A percentile compares a stretch with the other conserved stretches of the same genome.
Conservation (phyloP, 306 rosid species). For the Lablab purpureus region DNA sequence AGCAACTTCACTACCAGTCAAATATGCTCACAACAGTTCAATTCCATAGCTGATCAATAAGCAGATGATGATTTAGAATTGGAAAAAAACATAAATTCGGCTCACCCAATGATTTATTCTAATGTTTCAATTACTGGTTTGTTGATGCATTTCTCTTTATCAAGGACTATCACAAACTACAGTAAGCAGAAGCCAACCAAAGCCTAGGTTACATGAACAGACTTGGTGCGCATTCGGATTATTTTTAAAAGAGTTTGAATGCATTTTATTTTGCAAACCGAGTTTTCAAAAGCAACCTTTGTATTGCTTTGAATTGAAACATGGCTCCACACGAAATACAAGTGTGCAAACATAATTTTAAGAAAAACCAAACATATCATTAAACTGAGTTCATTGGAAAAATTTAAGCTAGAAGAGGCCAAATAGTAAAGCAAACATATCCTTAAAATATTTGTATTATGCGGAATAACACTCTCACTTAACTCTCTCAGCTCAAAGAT, state of each 20-base stretch:
- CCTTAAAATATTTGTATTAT: not conserved
- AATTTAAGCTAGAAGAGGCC: not conserved
- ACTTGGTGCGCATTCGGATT: not conserved
- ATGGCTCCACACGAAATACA: too few species aligned
- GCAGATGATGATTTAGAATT: not conserved
- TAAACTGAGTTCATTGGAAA: too few species aligned
- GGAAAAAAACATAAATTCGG: not conserved
- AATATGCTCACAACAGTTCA: conserved; percentile 4
- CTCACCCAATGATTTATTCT: not conserved
- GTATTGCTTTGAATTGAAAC: not conserved
- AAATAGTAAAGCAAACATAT: not conserved
- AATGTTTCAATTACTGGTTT: conserved; percentile 15
- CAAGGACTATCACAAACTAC: conserved; percentile 16
- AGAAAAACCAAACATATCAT: not conserved
- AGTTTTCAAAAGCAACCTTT: not conserved
- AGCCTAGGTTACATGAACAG: conserved; percentile 8
- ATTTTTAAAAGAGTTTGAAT: not conserved
- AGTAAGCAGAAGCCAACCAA: conserved; percentile 7
- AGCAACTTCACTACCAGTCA: conserved; percentile 21
- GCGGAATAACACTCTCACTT: not conserved
- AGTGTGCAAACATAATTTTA: not conserved
- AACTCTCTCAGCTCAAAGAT: not conserved
- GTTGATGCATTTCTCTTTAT: conserved; percentile 6
- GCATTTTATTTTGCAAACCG: too few species aligned
- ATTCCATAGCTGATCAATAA: conserved; percentile 2